Evolutionary conservation across 371 early-diverging fungal genomes (phyloP).

Genomic region (Paraphysoderma sedebokerense): DNA sequence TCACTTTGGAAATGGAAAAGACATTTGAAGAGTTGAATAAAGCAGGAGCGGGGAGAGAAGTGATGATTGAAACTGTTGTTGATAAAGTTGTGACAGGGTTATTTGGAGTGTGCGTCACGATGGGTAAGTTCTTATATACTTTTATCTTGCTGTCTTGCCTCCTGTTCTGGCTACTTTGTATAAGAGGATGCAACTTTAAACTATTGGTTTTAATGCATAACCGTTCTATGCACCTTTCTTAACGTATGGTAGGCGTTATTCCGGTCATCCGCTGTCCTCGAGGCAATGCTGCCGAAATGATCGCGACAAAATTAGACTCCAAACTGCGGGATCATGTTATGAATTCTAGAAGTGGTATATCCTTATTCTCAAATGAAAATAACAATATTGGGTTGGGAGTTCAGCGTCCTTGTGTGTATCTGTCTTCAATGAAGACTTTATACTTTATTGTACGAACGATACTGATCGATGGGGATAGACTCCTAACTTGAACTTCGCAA

Average conservation of each 20-base stretch:
- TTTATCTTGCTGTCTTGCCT: constrained; percentile 1
- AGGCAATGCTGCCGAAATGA: constrained; percentile 85
- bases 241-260: constrained; percentile 32
- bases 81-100: constrained; percentile 61
- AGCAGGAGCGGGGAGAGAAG: constrained; percentile 58
- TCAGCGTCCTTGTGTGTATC: constrained; percentile 25
- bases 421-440: constrained; percentile 1
- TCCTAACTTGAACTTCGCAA: no score
- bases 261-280: constrained; percentile 81
- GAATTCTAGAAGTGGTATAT: constrained; percentile 64
- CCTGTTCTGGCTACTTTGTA: no score
- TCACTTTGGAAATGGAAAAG: constrained; percentile 74
- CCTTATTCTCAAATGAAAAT: no score
- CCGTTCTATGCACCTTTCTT: neutral
- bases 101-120: constrained; percentile 83
- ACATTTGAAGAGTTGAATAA: constrained; percentile 66
- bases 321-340: constrained; percentile 75
- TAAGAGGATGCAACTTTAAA: neutral
- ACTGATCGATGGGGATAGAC: constrained; percentile 2
- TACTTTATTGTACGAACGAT: constrained; percentile 3
- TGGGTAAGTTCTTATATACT: constrained; percentile 35
- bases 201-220: neutral
- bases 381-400: constrained; percentile 27
- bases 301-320: constrained; percentile 73
- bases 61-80: constrained; percentile 51